Evolutionary conservation across 2,329 filamentous ascomycete genomes (phyloP).

Genomic region (Allantophomopsis cytisporea): DNA sequence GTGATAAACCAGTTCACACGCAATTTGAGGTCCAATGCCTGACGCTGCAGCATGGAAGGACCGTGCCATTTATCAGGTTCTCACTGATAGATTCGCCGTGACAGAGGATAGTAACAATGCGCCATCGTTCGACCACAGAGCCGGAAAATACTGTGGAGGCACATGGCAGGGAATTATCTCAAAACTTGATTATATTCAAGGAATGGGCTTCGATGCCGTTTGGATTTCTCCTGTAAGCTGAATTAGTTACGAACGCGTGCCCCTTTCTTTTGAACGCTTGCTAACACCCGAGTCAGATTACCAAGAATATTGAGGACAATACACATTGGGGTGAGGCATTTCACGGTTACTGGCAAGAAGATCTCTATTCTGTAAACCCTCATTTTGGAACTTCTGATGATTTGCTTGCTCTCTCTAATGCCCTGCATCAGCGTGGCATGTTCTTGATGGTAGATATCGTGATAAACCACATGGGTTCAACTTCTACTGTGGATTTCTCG

Average conservation of each 20-base stretch:
- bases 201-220: slow-evolving; percentile 32
- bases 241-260: slow-evolving; percentile 13
- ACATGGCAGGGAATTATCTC: slow-evolving; percentile 32
- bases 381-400: slow-evolving; percentile 46
- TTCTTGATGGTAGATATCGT: slow-evolving; percentile 50
- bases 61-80: slow-evolving; percentile 25
- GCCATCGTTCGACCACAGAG: slow-evolving; percentile 14
- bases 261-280: not conserved
- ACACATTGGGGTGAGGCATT: slow-evolving; percentile 20
- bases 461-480: slow-evolving; percentile 32
- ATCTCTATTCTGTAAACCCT: slow-evolving; percentile 35
- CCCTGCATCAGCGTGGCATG: slow-evolving; percentile 41
- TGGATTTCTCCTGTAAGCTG: slow-evolving; percentile 17
- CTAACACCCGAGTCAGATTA: too few relatives aligned
- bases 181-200: slow-evolving; percentile 33
- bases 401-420: slow-evolving; percentile 38
- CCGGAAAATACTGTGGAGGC: slow-evolving; percentile 28
- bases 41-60: slow-evolving; percentile 17
- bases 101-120: slow-evolving; percentile 14
- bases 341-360: slow-evolving; percentile 29
- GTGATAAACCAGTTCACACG: too few relatives aligned
- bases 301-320: too few relatives aligned
- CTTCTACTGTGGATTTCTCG: slow-evolving; percentile 16
- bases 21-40: too few relatives aligned
- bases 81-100: slow-evolving; percentile 27